Base-by-base conservation (phyloP, 805 yeast genomes). In the Metschnikowia cubensis region DNA sequence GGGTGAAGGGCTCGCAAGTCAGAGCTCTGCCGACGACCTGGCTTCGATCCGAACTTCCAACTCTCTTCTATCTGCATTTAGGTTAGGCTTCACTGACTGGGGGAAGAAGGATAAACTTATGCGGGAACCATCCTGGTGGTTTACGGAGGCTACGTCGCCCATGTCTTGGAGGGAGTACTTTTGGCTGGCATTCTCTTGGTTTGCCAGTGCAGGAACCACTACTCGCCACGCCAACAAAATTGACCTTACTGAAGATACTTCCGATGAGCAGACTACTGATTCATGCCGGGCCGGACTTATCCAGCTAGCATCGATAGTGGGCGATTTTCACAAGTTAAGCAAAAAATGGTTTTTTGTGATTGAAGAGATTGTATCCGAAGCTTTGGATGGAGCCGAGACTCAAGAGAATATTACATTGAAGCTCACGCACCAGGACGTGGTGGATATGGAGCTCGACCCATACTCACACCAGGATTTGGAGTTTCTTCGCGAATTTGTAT, bases 141-240 rank as follows among this genome's bases (percentile, higher is more conserved):
- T 60, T 10, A 57, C 62, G 2, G 59, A 62, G 3, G 73, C 74
- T 11, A 71, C 79, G 1, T 81, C 77, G 45, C 71, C 82, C 1
- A 63, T 74, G 20, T 74, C 85, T 1, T 76, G 87, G 78, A 71
- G 73, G 48, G 84, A 82, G 56, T 70, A 78, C 37, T 69, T 83
- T 1, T 83, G 87, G 87, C 73, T 79, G 48, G 90, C 90, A 0
- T 77, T 87, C 51, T 70, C 86, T 18, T 87, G 94, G 94, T 87
- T 92, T 89, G 96, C 96, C 2, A 78, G 87, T 31, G 92, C 94
- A 1, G 96, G 94, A 7, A 86, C 83, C 15, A 58, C 61, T n/a
- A 50, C 50, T 42, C 54, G 60, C 15, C 48, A 54, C 34, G 58
- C 60, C 18, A 55, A 46, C 40, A 51, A 53, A 15, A 38, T 34